phyloP scores from a whole-genome alignment of 345 rosid species.

The Mercurialis annua region DNA sequence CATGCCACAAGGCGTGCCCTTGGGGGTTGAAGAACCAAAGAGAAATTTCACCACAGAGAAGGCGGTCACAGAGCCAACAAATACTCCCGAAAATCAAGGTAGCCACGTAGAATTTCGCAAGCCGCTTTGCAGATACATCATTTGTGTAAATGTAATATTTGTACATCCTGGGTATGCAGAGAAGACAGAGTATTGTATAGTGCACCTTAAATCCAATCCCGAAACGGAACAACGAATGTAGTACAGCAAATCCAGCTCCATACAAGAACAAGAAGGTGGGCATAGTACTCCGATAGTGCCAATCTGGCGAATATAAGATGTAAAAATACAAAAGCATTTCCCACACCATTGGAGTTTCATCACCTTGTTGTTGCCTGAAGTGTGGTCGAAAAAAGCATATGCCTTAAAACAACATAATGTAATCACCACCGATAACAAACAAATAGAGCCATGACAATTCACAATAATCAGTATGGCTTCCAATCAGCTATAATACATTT shows the following conservation, averaged over 20 bases:
- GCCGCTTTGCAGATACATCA: constrained; percentile 58
- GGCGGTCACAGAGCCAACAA: constrained; percentile 72
- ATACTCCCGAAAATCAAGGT: constrained; percentile 54
- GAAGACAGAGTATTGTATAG: constrained; percentile 64
- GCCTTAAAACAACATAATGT: not conserved
- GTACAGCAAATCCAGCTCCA: constrained; percentile 73
- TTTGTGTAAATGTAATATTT: constrained; percentile 89
- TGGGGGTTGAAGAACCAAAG: constrained; percentile 74
- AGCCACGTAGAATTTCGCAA: constrained; percentile 66
- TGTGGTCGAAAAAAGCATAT: not conserved
- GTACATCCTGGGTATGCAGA: constrained; percentile 89
- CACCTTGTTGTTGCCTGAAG: constrained; percentile 92
- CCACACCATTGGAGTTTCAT: constrained; percentile 99
- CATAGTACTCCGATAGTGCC: constrained; percentile 97
- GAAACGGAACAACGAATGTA: constrained; percentile 63
- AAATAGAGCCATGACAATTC: not conserved
- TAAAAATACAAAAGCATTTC: constrained; percentile 92
- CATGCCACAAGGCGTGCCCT: constrained; percentile 94
- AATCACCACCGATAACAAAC: not conserved
- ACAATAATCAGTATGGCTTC: not conserved
- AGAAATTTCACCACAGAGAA: constrained; percentile 55
- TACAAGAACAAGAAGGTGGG: constrained; percentile 90
- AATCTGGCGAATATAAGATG: constrained; percentile 95
- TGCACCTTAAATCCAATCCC: constrained; percentile 87
- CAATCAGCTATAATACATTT: not conserved